Conservation (phyloP, 345 rosid species). For the Mallotus nudiflorus region DNA sequence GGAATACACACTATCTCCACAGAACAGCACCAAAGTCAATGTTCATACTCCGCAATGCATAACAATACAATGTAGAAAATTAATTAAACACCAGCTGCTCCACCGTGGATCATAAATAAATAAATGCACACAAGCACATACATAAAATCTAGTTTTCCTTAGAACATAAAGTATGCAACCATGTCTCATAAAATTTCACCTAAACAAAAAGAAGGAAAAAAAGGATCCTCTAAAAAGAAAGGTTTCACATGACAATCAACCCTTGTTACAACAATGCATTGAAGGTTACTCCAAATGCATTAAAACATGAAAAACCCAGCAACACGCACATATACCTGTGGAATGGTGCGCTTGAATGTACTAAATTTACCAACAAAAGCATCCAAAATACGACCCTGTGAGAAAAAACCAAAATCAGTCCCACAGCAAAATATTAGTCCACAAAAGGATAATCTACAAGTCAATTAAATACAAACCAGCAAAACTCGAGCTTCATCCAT, state of each 20-base stretch:
- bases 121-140: not conserved
- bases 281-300: not conserved
- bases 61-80: not conserved
- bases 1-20: not conserved
- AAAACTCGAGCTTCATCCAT: constrained; percentile 96
- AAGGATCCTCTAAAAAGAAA: not conserved
- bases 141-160: not conserved
- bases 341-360: constrained; percentile 95
- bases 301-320: constrained; percentile 5
- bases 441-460: constrained; percentile 19
- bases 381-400: constrained; percentile 93
- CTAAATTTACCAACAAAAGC: constrained; percentile 99
- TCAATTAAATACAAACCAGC: constrained; percentile 51
- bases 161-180: not conserved
- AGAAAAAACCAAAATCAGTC: constrained; percentile 24
- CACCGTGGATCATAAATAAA: not conserved
- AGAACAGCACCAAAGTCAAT: not conserved
- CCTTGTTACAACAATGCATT: not conserved
- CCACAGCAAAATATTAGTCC: constrained; percentile 11
- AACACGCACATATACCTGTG: constrained; percentile 68
- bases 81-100: not conserved
- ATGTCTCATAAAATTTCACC: not conserved
- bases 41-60: not conserved
- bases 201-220: not conserved
- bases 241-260: not conserved